Evolutionary conservation across 2,329 filamentous ascomycete species (phyloP), one percentile per base, ranked within the genome.

Genomic region (Ceratocystis smalleyi): DNA sequence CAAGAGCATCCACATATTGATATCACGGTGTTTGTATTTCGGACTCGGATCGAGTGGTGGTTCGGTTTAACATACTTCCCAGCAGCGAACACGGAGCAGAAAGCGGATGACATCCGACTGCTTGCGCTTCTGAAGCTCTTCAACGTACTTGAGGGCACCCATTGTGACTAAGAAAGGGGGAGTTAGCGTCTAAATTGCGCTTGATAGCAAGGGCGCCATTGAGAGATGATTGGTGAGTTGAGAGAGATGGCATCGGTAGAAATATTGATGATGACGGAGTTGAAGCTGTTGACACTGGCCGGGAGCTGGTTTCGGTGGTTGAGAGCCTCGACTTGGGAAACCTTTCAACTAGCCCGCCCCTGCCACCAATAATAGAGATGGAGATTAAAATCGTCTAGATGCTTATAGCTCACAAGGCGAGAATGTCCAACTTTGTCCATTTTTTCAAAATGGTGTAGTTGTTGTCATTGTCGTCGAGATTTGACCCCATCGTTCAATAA

Each of bases 81-180:
- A 99, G 91, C 94, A 99, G 83, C 94, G 91, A 77, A 96, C 91
- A 79, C 91, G 92, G 81, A 96, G 90, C 82, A 99, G 88, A 86
- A 99, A 99, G 83, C 91, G 91, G 83, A 97, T 89, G 77, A 99
- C 88, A 86, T 99, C 94, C 79, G 90, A 96, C 88, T 99, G 94
- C 91, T 99, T 99, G 90, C 96, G 96, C 91, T 99, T 97, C 81
- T 96, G 91, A 83, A 99, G 88, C 86, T 99, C 94, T 87, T 99
- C 95, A 82, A 99, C 90, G 84, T 96, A 99, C 84, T 99, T 99
- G 81, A 96, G 90, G 84, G 92, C 92, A 89, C 94, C 94, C 94
- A 96, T 96, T 85, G 92, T 83, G 77, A 75, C 81, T 83, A 47
- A 51, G 5, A 40, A 45, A 15, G 22, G 15, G 30, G 12, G 43